These are phyloP conservation scores for Geotrichum phurueaensis DNA, from an alignment of 1,139 yeast species.

Conservation along the genomic window DNA sequence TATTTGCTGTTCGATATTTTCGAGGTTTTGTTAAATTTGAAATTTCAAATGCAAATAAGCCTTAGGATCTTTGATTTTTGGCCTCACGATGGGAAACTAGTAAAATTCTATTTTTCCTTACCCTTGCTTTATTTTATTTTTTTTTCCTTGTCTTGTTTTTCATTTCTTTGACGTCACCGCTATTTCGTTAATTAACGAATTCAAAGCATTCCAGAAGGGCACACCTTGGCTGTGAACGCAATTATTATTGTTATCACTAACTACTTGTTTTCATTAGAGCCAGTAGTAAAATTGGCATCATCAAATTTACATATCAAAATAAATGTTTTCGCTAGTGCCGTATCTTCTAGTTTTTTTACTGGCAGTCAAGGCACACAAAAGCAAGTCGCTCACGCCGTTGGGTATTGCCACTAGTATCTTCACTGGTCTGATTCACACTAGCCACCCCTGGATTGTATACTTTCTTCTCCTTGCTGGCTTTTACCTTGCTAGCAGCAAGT, in stretches of 20 bases:
- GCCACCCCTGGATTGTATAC: slow-evolving; percentile 37
- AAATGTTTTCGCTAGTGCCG: not conserved
- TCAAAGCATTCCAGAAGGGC: no score
- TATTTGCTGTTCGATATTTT: no score
- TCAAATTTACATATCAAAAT: not conserved
- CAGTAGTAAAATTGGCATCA: not conserved
- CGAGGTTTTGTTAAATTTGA: no score
- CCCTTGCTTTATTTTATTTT: no score
- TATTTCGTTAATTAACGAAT: no score
- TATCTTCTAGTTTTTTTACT: slow-evolving; percentile 20
- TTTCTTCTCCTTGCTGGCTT: slow-evolving; percentile 37
- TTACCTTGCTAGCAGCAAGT: slow-evolving; percentile 39
- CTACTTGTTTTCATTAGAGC: not conserved
- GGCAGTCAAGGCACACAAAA: slow-evolving; percentile 32
- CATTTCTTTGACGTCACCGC: no score
- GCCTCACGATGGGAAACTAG: no score
- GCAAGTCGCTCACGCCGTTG: slow-evolving; percentile 36
- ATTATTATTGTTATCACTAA: not conserved
- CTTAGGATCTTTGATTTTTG: no score
- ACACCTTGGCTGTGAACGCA: not conserved
- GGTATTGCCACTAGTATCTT: slow-evolving; percentile 39
- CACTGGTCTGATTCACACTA: slow-evolving; percentile 40
- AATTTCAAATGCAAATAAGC: no score
- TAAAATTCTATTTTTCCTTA: no score
- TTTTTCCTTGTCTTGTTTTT: no score